These are phyloP conservation scores for Candida maris DNA, from an alignment of 805 yeast species.

Conservation along the genomic window DNA sequence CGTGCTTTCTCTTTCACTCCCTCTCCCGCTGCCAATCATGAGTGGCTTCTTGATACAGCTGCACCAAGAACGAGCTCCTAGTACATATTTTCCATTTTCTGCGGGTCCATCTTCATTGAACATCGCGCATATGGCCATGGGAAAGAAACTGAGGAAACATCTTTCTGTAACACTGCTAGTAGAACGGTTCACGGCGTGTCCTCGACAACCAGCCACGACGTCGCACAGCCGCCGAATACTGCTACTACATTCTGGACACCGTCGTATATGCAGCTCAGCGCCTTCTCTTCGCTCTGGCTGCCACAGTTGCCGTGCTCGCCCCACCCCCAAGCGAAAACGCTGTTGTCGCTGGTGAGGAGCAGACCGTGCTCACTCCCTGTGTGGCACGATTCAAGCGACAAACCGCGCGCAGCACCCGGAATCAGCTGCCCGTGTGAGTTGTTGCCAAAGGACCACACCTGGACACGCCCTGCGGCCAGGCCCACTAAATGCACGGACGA, in stretches of 20 bases:
- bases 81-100: conserved; percentile 83
- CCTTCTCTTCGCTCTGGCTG: conserved; percentile 14
- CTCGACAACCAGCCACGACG: conserved; percentile 50
- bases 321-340: conserved; percentile 90
- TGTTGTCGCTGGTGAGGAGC: conserved; percentile 26
- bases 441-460: conserved; percentile 60
- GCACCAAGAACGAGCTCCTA: conserved; percentile 62
- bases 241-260: conserved; percentile 23
- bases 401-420: conserved; percentile 8
- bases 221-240: conserved; percentile 65
- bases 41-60: conserved; percentile 45
- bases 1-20: too few relatives aligned
- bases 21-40: not conserved
- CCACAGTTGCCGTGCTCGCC: conserved; percentile 99
- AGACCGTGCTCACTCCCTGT: conserved; percentile 91
- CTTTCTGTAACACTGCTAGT: conserved; percentile 24
- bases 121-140: conserved; percentile 66
- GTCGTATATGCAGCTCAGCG: conserved; percentile 33
- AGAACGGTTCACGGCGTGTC: not conserved
- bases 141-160: conserved; percentile 75
- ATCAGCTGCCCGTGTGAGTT: conserved; percentile 69
- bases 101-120: conserved; percentile 16
- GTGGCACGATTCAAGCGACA: conserved; percentile 26
- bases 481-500: conserved; percentile 58
- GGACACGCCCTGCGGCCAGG: conserved; percentile 3